Evolutionary conservation across 192 early-diverging fungal genomes (phyloP).

Genomic region (Mortierella alpina): DNA sequence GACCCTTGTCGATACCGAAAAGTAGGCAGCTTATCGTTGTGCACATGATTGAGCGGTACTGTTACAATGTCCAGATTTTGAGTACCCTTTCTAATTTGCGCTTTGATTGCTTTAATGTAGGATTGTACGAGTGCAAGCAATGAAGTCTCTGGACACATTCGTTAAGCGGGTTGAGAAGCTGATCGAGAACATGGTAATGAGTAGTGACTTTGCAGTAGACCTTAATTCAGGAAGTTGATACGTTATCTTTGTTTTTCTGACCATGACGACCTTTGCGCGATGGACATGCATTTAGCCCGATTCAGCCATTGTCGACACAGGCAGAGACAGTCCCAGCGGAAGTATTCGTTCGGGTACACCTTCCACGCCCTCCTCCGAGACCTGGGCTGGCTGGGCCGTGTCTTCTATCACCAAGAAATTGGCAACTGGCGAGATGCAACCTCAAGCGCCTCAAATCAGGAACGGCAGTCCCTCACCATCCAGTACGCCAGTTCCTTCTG

Average conservation of each 20-base stretch:
- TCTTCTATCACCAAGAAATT: slow-evolving; percentile 77
- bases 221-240: neutral
- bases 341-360: slow-evolving; percentile 37
- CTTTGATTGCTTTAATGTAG: slow-evolving; percentile 39
- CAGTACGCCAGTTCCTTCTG: slow-evolving; percentile 29
- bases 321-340: slow-evolving; percentile 38
- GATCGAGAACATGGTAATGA: slow-evolving; percentile 69
- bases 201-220: neutral
- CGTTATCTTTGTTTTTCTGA: neutral
- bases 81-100: too few species aligned
- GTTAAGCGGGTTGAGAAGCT: slow-evolving; percentile 73
- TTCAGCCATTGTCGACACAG: slow-evolving; percentile 53
- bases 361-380: slow-evolving; percentile 59
- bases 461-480: slow-evolving; percentile 8
- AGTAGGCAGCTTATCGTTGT: slow-evolving; percentile 54
- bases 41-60: neutral
- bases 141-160: slow-evolving; percentile 78
- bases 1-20: slow-evolving; percentile 83
- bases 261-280: neutral
- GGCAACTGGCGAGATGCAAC: slow-evolving; percentile 29
- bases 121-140: slow-evolving; percentile 85
- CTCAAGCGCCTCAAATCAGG: slow-evolving; percentile 9
- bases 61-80: too few species aligned
- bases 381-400: slow-evolving; percentile 92
- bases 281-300: slow-evolving; percentile 56